A percentile compares a stretch with the other conserved stretches of the same genome.
Conservation (phyloP, 768 basidiomycete genomes). For the Tubosaeta sp. region DNA sequence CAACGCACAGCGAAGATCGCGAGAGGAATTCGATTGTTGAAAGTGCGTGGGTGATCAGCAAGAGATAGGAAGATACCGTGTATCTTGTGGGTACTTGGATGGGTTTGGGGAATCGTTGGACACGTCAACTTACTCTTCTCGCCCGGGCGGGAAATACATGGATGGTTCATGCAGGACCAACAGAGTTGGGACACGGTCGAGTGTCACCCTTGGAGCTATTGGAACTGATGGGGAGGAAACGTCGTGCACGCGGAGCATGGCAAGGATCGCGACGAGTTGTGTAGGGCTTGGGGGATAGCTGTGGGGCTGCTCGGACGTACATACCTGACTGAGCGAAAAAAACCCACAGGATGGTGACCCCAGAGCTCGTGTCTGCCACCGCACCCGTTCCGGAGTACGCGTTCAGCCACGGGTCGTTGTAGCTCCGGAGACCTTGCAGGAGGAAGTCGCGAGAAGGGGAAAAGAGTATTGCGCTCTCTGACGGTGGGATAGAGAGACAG, state of each 20-base stretch:
- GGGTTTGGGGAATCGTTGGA: background rate
- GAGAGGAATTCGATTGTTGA: conserved; percentile 37
- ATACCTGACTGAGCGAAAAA: background rate
- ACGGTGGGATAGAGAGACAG: conserved; percentile 44
- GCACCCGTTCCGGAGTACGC: conserved; percentile 37
- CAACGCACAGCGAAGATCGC: conserved; percentile 18
- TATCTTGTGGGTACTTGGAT: conserved; percentile 18
- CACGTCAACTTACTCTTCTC: conserved; percentile 20
- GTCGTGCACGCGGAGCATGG: conserved; percentile 39
- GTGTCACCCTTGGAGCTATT: conserved; percentile 30
- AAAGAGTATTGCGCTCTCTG: conserved; percentile 42
- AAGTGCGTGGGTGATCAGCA: conserved; percentile 45
- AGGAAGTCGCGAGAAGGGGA: conserved; percentile 49
- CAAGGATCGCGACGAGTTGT: conserved; percentile 51
- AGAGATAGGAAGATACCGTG: conserved; percentile 49
- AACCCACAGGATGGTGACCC: conserved; percentile 55
- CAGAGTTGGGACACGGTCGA: conserved; percentile 43
- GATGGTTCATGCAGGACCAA: conserved; percentile 61
- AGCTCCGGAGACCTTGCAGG: conserved; percentile 37
- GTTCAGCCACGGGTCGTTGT: conserved; percentile 46
- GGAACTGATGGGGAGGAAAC: conserved; percentile 16
- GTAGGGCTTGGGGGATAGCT: conserved; percentile 64
- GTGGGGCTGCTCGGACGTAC: conserved; percentile 8
- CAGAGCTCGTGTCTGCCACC: conserved; percentile 35
- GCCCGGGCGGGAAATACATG: conserved; percentile 41